Evolutionary conservation across 1,139 yeast species (phyloP).

Genomic region (Yarrowia galli): DNA sequence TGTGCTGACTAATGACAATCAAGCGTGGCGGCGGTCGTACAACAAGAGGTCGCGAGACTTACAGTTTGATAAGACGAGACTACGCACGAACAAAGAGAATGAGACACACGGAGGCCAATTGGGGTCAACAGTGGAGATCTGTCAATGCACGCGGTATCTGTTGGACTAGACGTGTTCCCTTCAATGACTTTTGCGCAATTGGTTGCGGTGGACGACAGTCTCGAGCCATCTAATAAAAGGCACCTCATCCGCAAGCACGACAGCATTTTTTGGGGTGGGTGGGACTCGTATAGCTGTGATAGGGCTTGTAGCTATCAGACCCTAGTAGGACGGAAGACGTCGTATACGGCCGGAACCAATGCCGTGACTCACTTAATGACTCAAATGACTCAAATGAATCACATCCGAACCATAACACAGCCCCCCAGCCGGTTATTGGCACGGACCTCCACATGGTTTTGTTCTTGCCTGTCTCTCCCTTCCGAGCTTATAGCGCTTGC

Average conservation of each 20-base stretch:
- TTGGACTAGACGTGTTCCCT: no score
- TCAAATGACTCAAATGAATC: constrained; percentile 34
- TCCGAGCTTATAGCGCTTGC: constrained; percentile 9
- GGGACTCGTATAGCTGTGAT: neutral
- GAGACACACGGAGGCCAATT: neutral
- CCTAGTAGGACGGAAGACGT: neutral
- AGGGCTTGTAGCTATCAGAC: neutral
- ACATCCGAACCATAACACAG: neutral
- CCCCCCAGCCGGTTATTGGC: constrained; percentile 3
- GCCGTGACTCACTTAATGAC: constrained; percentile 28
- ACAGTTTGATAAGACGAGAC: constrained; percentile 4
- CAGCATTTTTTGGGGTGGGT: neutral
- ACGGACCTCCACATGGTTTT: neutral
- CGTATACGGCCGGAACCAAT: neutral
- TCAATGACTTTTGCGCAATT: no score
- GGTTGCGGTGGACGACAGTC: no score
- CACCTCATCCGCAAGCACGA: no score
- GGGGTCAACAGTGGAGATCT: neutral
- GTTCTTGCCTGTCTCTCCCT: neutral
- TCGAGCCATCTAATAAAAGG: no score
- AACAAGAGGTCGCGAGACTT: neutral
- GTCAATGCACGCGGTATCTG: no score
- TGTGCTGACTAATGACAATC: no score
- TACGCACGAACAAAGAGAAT: neutral
- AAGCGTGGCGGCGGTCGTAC: no score